These are phyloP conservation scores for Amphibolis antarctica DNA, from an alignment of 106 monocot genomes.

Conservation along the genomic window DNA sequence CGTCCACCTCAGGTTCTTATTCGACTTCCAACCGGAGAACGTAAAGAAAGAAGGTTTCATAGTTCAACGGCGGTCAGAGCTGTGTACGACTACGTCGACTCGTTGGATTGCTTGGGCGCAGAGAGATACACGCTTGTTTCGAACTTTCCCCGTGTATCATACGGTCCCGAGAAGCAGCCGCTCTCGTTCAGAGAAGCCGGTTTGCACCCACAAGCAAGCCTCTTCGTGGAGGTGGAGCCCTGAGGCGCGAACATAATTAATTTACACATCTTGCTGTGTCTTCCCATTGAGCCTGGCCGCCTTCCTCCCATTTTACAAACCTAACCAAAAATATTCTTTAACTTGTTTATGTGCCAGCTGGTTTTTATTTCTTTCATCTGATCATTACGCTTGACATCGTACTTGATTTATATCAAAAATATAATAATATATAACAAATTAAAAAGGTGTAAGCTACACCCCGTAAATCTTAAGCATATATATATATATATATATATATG, in stretches of 20 bases:
- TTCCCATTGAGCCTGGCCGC: no score
- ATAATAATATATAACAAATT: no score
- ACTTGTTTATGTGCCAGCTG: no score
- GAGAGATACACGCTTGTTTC: conserved; percentile 64
- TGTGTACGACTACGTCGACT: conserved; percentile 71
- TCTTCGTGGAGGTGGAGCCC: conserved; percentile 25
- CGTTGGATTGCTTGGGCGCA: conserved; percentile 53
- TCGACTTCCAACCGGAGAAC: conserved; percentile 69
- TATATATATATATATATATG: no score
- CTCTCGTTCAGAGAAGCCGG: conserved; percentile 48
- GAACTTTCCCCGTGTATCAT: conserved; percentile 57
- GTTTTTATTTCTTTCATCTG: no score
- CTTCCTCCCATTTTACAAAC: no score
- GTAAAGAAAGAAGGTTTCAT: conserved; percentile 72
- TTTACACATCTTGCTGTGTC: no score
- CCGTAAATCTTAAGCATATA: no score
- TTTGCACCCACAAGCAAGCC: conserved; percentile 34
- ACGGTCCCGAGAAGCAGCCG: conserved; percentile 54
- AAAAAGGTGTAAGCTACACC: no score
- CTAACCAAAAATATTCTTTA: no score
- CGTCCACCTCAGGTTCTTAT: conserved; percentile 39
- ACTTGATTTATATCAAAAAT: no score
- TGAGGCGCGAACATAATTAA: conserved; percentile 7
- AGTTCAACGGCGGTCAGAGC: conserved; percentile 37
- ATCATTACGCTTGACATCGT: no score